phyloP scores from a whole-genome alignment of 192 early-diverging fungal species.

The Umbelopsis isabellina region DNA sequence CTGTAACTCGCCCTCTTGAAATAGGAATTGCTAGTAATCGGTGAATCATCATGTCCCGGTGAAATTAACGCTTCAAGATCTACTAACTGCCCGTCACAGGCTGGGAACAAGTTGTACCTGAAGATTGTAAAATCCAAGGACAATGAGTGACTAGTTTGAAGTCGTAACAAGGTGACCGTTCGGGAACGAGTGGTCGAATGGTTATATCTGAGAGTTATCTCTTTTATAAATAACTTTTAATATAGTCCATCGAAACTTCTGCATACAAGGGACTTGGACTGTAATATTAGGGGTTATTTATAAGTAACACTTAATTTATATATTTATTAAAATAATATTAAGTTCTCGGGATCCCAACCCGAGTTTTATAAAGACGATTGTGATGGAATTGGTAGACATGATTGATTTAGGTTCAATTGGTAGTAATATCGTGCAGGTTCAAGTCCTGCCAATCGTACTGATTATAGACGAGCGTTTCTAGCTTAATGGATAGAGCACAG shows the following conservation, averaged over 20 bases:
- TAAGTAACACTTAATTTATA: too few species aligned
- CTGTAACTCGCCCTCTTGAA: constrained; percentile 56
- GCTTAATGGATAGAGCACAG: too few species aligned
- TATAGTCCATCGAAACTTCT: not conserved
- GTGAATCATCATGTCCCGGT: constrained; percentile 55
- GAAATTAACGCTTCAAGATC: constrained; percentile 47
- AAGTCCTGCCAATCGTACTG: constrained; percentile 18
- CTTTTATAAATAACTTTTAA: constrained; percentile 2
- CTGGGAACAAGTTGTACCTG: constrained; percentile 49
- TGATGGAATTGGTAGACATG: too few species aligned
- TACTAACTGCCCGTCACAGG: constrained; percentile 57
- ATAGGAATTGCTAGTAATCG: constrained; percentile 57
- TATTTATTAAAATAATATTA: too few species aligned
- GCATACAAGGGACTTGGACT: too few species aligned
- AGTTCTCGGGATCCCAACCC: too few species aligned
- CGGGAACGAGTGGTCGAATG: constrained; percentile 55
- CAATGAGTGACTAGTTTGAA: constrained; percentile 52
- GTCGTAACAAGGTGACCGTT: constrained; percentile 56
- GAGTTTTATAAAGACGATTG: too few species aligned
- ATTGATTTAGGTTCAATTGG: constrained; percentile 14
- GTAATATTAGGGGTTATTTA: too few species aligned
- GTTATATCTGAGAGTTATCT: constrained; percentile 36
- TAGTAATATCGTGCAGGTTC: constrained; percentile 24
- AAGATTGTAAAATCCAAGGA: constrained; percentile 47
- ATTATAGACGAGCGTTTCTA: too few species aligned